Percentiles rank a stretch among this genome's conserved stretches.
These are phyloP conservation scores for Aspergillus sclerotialis DNA, from an alignment of 2,329 filamentous ascomycete genomes.

Conservation along the genomic window DNA sequence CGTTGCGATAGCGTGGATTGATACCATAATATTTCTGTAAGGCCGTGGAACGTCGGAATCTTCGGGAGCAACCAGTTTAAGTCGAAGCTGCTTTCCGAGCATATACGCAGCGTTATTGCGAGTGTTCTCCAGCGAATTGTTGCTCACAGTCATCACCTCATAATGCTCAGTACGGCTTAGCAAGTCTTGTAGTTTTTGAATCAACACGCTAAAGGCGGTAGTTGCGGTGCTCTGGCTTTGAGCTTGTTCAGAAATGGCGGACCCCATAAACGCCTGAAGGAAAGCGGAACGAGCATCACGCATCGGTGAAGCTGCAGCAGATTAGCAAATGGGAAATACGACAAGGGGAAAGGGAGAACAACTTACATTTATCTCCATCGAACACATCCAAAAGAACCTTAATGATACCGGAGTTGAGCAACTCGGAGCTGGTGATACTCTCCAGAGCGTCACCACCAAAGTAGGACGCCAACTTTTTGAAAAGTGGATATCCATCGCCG, in stretches of 20 bases:
- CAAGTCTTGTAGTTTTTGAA: conserved; percentile 91
- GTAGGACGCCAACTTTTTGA: conserved; percentile 68
- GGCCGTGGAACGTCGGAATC: conserved; percentile 80
- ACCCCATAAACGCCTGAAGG: conserved; percentile 85
- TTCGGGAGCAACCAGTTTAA: conserved; percentile 79
- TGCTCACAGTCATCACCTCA: conserved; percentile 91
- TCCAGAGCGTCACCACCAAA: conserved; percentile 86
- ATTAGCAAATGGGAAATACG: conserved; percentile 4
- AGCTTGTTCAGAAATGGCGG: conserved; percentile 53
- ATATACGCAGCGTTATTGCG: conserved; percentile 89
- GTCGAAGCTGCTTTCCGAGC: conserved; percentile 88
- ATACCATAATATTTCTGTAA: conserved; percentile 94
- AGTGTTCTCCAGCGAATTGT: conserved; percentile 83
- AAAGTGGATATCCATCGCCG: conserved; percentile 56
- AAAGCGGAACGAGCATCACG: conserved; percentile 70
- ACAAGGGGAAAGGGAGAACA: conserved; percentile 1
- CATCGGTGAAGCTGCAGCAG: conserved; percentile 14
- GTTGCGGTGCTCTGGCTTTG: conserved; percentile 60
- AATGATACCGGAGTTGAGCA: conserved; percentile 85
- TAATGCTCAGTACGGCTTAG: conserved; percentile 97
- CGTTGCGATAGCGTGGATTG: conserved; percentile 94
- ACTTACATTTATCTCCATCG: conserved; percentile 54
- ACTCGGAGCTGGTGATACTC: conserved; percentile 90
- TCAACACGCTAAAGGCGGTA: conserved; percentile 82
- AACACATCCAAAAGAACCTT: conserved; percentile 76